phyloP scores from a whole-genome alignment of 352 stramenopile species.

The Pythium dissimile region DNA sequence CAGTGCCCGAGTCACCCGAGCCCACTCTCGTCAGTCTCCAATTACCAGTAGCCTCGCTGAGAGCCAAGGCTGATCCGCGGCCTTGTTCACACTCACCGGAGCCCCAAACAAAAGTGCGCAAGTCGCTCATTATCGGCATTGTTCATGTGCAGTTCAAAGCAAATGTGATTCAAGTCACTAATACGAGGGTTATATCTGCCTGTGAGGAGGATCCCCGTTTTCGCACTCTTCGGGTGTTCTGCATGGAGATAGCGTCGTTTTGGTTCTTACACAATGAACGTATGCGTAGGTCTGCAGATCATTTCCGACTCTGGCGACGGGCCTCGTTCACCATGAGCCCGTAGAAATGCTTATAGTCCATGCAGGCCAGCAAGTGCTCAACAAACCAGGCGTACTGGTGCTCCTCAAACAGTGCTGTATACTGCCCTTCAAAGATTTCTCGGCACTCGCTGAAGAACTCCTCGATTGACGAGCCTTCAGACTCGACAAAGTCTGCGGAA shows the following conservation, averaged over 20 bases:
- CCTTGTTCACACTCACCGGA: slow-evolving; percentile 54
- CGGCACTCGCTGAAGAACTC: slow-evolving; percentile 71
- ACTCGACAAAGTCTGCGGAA: slow-evolving; percentile 61
- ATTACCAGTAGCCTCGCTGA: too few species aligned
- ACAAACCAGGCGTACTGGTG: slow-evolving; percentile 75
- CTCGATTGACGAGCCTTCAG: slow-evolving; percentile 55
- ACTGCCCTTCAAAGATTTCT: slow-evolving; percentile 56
- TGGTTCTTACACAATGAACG: too few species aligned
- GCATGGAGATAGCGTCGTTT: too few species aligned
- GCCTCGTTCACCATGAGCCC: slow-evolving; percentile 79
- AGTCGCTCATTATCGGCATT: not conserved
- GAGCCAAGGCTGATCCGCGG: too few species aligned
- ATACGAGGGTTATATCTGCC: too few species aligned
- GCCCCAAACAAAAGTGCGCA: slow-evolving; percentile 42
- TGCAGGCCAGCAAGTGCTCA: slow-evolving; percentile 68
- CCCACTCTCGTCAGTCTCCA: too few species aligned
- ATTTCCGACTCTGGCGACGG: slow-evolving; percentile 58
- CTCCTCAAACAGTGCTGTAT: slow-evolving; percentile 65
- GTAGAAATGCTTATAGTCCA: slow-evolving; percentile 84
- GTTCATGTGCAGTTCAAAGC: not conserved
- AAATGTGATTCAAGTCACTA: not conserved
- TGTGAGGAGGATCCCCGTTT: too few species aligned
- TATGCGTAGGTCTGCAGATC: slow-evolving; percentile 4
- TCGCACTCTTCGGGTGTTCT: too few species aligned
- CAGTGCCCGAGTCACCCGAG: too few species aligned